Evolutionary conservation across 2,329 filamentous ascomycete genomes (phyloP), one percentile per base, ranked within the genome.

Genomic region (Rutstroemia sp.): DNA sequence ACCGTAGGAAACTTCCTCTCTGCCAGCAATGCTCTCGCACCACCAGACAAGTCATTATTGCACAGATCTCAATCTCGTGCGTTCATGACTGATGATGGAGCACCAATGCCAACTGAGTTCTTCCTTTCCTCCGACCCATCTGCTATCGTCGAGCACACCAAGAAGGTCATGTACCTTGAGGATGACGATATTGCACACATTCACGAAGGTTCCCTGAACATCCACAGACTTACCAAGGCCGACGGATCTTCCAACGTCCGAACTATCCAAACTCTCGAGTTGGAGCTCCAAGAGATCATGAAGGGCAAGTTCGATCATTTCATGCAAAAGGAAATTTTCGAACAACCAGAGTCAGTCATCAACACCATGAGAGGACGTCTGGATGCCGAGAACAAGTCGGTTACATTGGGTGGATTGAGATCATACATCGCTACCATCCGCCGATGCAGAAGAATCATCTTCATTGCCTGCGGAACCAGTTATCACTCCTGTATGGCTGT

Each of bases 301-400:
- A 99, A 99, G 87, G 94, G 94, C 75, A 95, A 94, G 73, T 99
- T 97, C 76, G 94, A 99, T 74, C 94, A 99, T 79, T 99, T 96
- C 81, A 99, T 99, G 94, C 94, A 99, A 75, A 99, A 99, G 84
- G 94, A 99, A 75, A 99, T 99, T 70, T 99, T 99, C 74, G 94
- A 99, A 81, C 94, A 99, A 80, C 94, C 94, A 70, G 94, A 99
- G 77, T 99, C 94, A 14, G 90, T 99, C 60, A 86, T 99, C 78
- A 99, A 99, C 83, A 96, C 94, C 65, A 99, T 99, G 94, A 90
- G 94, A 84, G 94, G 94, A 76, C 94, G 94, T 77, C 80, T 99
- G 68, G 94, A 99, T 74, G 80, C 88, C 59, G 87, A 84, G 68
- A 95, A 96, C 80, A 95, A 95, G 82, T 88, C 84, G 57, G 92